Evolutionary conservation across 2,329 filamentous ascomycete genomes (phyloP), one percentile per base, ranked within the genome.

Genomic region (Teratosphaeria viscida): DNA sequence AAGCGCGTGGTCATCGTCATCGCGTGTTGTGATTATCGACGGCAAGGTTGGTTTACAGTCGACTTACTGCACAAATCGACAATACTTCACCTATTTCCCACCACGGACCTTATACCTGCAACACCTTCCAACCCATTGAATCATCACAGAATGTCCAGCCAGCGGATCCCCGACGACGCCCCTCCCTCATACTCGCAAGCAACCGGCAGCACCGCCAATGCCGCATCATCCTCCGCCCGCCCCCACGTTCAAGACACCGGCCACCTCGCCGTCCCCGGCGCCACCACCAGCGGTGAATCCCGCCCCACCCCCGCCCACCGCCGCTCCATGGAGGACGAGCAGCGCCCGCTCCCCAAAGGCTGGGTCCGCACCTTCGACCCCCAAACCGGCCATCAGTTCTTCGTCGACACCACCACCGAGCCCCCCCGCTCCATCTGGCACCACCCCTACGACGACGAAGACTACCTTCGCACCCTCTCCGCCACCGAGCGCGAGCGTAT

Each of bases 261-360:
- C 26, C 66, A 66, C 54, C 66, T 71, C 26, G 57, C 63, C 34
- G 63, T 70, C 11, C 68, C 68, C 3, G 64, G 68, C 61, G 35
- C 32, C 39, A 7, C 29, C 55, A 49, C 58, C 73, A 32, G 74
- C 59, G 81, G 81, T 75, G 79, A 78, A 57, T 84, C 85, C 52
- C 55, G 43, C n/a, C 43, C 43, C 43, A 79, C 82, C 0, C 73
- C 77, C 1, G 73, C 75, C 11, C 72, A 73, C 37, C 77, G 82
- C 12, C 77, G 82, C n/a, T 80, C 77, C 27, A 85, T 85, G 82
- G 83, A 85, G 73, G 83, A 85, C 64, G 81, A 84, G 65, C 70
- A 74, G 8, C 77, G 83, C 4, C 74, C 78, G 1, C 74, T 85
- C 0, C 82, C 83, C 0, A 60, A 70, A 14, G 82, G 82, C 52